Evolutionary conservation across 176 grass and related monocot genomes (phyloP).

Genomic region (Tillandsia fasciculata): DNA sequence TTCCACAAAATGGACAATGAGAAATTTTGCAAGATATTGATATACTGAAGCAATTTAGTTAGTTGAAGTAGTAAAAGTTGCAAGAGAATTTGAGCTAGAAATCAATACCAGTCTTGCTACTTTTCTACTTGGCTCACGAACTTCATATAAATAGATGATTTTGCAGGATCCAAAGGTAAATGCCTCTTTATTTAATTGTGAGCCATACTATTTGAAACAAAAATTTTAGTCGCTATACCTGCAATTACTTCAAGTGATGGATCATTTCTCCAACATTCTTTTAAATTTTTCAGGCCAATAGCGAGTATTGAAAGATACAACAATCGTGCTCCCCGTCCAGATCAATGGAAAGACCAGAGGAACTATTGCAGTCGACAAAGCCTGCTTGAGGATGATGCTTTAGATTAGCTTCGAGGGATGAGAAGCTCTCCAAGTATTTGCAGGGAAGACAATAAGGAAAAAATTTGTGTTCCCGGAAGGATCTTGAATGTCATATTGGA

Average conservation of each 20-base stretch:
- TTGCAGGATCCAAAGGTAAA: too few relatives aligned
- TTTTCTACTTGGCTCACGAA: not conserved
- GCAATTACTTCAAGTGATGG: not conserved
- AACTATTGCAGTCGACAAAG: constrained; percentile 73
- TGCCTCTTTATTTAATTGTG: too few relatives aligned
- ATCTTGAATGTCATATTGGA: constrained; percentile 94
- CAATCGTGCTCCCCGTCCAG: constrained; percentile 70
- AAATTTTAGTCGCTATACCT: not conserved
- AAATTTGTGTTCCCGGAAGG: constrained; percentile 82
- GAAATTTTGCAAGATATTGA: not conserved
- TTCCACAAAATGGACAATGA: not conserved
- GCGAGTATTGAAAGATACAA: constrained; percentile 83
- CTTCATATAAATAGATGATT: not conserved
- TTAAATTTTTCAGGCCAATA: constrained; percentile 48
- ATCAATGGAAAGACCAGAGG: constrained; percentile 94
- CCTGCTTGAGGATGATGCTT: constrained; percentile 68
- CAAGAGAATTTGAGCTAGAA: not conserved
- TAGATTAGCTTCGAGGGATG: constrained; percentile 49
- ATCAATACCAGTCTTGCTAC: not conserved
- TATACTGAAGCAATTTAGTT: not conserved
- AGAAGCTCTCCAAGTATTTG: constrained; percentile 86
- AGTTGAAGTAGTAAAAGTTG: not conserved
- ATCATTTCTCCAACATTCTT: not conserved
- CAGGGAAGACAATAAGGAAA: constrained; percentile 53
- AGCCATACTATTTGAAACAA: not conserved